Evolutionary conservation across 805 yeast species (phyloP).

Genomic region (Millerozyma acaciae): DNA sequence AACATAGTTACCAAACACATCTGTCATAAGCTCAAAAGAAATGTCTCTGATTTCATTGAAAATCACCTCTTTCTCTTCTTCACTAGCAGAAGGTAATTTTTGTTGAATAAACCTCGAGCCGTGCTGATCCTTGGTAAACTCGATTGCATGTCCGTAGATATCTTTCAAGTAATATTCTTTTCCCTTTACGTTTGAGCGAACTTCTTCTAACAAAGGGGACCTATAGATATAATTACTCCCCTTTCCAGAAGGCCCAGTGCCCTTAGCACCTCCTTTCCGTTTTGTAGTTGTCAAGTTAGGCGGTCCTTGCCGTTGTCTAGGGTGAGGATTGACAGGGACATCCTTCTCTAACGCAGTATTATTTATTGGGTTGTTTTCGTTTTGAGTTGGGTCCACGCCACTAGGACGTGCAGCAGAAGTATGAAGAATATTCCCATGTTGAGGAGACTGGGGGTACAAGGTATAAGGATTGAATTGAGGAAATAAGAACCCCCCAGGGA

Average conservation of each 20-base stretch:
- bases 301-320: constrained; percentile 9
- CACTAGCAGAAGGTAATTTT: constrained; percentile 60
- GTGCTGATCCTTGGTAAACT: constrained; percentile 92
- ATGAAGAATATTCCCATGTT: constrained; percentile 9
- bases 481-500: constrained; percentile 41
- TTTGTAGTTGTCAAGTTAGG: constrained; percentile 6
- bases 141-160: constrained; percentile 81
- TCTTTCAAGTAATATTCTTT: constrained; percentile 63
- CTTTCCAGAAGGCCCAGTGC: constrained; percentile 14
- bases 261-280: constrained; percentile 11
- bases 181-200: constrained; percentile 60
- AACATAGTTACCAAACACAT: constrained; percentile 96
- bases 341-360: neutral
- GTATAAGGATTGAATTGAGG: constrained; percentile 50
- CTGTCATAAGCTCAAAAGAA: constrained; percentile 80
- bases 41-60: constrained; percentile 79
- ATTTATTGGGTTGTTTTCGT: neutral
- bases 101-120: constrained; percentile 97
- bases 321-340: constrained; percentile 9
- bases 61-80: constrained; percentile 71
- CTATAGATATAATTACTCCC: constrained; percentile 53
- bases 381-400: constrained; percentile 4
- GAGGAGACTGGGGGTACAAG: constrained; percentile 28
- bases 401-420: constrained; percentile 4
- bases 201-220: constrained; percentile 80